Base-by-base conservation (phyloP, 75 land plant genomes). In the Isoetes taiwanensis region DNA sequence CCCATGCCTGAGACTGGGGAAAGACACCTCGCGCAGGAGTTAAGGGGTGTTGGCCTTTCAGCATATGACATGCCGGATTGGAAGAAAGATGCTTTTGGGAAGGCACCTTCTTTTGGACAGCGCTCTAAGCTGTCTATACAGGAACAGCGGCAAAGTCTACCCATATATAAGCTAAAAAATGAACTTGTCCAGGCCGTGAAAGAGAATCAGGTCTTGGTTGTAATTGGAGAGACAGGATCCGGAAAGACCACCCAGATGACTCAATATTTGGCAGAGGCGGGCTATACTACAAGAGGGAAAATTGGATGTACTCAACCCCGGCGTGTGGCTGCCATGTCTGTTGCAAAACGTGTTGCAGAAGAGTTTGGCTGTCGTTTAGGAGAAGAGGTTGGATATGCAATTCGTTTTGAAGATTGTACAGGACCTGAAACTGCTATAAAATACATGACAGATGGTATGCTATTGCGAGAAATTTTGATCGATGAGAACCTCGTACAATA, bases 171-270 rank as follows among this genome's bases (percentile, higher is more conserved):
- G 50, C 64, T 87, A 59, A 87, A 87, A 71, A 81, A 75, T 34
- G 91, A 90, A 43, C 74, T 90, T 11, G 60, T 90, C 37, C 77
- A 79, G 61, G 91, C 91, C 21, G 91, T 90, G 23, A 79, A 82
- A 58, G 96, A 90, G 19, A 85, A 82, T 43, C 90, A 90, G 59
- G 91, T 90, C 4, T 38, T 90, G 21, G 86, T 90, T 24, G 91
- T 90, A 17, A 85, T 90, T 66, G 96, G 96, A 42, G 93, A 90
- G 70, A 90, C 93, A 10, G 96, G 96, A 4, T 82, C 93, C 11
- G 96, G 96, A 4, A 90, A 90, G 57, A 90, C 96, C 1, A 90
- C 96, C 4, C 96, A 90, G 58, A 73, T 90, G 34, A 82, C 96
- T 1, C 96, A 90, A 65, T 90, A 80, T 60, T 64, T 90, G 10